Base-by-base conservation (phyloP, 2,329 filamentous ascomycete genomes). In the Penicillium occitanis region DNA sequence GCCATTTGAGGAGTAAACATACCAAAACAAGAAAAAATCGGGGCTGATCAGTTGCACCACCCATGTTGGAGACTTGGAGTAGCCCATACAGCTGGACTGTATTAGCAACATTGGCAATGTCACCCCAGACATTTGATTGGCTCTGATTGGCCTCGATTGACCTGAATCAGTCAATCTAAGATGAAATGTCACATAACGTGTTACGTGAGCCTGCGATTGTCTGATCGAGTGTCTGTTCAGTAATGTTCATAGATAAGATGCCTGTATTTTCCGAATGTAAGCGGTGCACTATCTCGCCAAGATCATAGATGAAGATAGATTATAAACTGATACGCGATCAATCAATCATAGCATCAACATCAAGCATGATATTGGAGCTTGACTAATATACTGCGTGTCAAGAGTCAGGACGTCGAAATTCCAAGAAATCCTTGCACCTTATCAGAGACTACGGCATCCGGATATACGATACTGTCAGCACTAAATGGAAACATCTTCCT, bases 51-150 rank as follows among this genome's bases (percentile, higher is more conserved):
- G 40, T 5, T 33, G n/a, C 11, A 40, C 35, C 17, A n/a, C 35
- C 19, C 55, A 58, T 58, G 55, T 28, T 40, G 33, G 25, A 25
- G 25, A 25, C 25, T 25, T 25, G 25, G 55, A 58, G 35, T 22
- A 22, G 11, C 11, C 33, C 55, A 58, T 35, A 30, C 25, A 53
- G 50, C 50, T 30, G 17, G 13, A 28, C 25, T 22, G 50, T 17
- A 53, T 57, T 37, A 30, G 51, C 51, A 55, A 22, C 5, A 53
- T 57, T 37, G 51, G 51, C 51, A 55, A 55, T 55, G 51, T 55
- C 53, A 57, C 53, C 14, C 50, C 28, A 1, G 50, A 33, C 17
- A n/a, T 33, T 33, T 35, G 33, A 40, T 14, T 25, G n/a, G 33
- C 5, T 57, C 2, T 57, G 53, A 57, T 57, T 40, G 53, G 53